These are phyloP conservation scores for Rubia occidens DNA, from an alignment of 305 asterid genomes.

Conservation along the genomic window DNA sequence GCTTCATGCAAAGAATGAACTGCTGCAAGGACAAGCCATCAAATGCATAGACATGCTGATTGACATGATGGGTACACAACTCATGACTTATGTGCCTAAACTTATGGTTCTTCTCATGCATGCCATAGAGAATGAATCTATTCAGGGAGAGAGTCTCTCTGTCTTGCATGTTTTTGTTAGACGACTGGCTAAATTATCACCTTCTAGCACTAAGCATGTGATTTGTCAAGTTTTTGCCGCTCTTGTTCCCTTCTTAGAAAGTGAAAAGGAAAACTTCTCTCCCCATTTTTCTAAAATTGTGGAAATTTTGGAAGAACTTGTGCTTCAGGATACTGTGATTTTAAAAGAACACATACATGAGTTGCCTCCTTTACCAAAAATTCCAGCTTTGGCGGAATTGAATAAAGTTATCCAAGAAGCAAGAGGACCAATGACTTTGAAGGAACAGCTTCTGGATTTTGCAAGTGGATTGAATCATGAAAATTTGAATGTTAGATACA, in stretches of 20 bases:
- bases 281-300: constrained; percentile 54
- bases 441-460: constrained; percentile 74
- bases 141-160: constrained; percentile 71
- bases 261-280: constrained; percentile 50
- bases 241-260: constrained; percentile 83
- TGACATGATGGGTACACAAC: constrained; percentile 83
- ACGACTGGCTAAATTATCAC: constrained; percentile 69
- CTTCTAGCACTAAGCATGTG: constrained; percentile 80
- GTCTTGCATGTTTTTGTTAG: constrained; percentile 75
- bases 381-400: constrained; percentile 74
- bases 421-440: constrained; percentile 63
- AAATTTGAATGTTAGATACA: constrained; percentile 86
- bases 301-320: constrained; percentile 88
- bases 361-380: constrained; percentile 82
- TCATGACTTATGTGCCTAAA: constrained; percentile 84
- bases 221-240: constrained; percentile 98
- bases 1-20: constrained; percentile 70
- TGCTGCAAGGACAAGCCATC: constrained; percentile 80
- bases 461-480: constrained; percentile 88
- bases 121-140: constrained; percentile 72
- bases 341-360: constrained; percentile 73
- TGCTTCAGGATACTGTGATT: constrained; percentile 54
- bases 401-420: constrained; percentile 81
- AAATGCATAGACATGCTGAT: constrained; percentile 81
- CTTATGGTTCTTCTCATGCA: constrained; percentile 99